Percentiles rank a stretch among this genome's conserved stretches.
Conservation (phyloP, 192 early-diverging fungal species). For the Rhizophagus prolifer region DNA sequence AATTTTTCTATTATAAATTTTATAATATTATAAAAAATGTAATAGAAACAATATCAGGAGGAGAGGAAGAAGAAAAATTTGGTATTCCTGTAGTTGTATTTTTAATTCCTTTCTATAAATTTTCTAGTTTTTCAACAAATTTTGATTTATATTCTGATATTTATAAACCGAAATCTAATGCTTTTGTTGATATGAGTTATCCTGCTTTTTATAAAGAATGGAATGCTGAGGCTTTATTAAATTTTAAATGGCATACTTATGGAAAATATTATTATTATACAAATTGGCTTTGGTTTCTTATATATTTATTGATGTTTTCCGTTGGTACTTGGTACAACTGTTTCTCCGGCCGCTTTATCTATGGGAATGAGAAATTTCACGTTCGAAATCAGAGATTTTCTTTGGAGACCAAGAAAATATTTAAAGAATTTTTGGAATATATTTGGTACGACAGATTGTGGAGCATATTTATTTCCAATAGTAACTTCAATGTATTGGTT, state of each 20-base stretch:
- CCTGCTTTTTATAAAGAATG: not conserved
- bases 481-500: slow-evolving; percentile 4
- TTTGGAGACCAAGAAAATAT: slow-evolving; percentile 6
- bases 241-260: slow-evolving; percentile 14
- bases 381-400: not conserved
- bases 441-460: slow-evolving; percentile 10
- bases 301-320: not conserved
- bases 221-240: slow-evolving; percentile 14
- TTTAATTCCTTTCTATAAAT: too few species aligned
- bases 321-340: not conserved
- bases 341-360: not conserved
- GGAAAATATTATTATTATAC: slow-evolving; percentile 1
- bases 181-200: too few species aligned
- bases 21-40: too few species aligned
- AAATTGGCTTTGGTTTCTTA: not conserved
- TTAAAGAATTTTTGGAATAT: not conserved
- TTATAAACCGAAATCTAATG: too few species aligned
- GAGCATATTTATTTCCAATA: slow-evolving; percentile 2
- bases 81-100: too few species aligned
- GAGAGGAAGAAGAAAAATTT: too few species aligned
- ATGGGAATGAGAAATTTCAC: not conserved
- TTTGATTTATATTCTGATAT: too few species aligned
- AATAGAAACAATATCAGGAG: too few species aligned
- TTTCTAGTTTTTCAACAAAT: too few species aligned
- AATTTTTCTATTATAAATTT: too few species aligned